phyloP scores from a whole-genome alignment of 2,329 filamentous ascomycete genomes.

The Fusarium chaquense region DNA sequence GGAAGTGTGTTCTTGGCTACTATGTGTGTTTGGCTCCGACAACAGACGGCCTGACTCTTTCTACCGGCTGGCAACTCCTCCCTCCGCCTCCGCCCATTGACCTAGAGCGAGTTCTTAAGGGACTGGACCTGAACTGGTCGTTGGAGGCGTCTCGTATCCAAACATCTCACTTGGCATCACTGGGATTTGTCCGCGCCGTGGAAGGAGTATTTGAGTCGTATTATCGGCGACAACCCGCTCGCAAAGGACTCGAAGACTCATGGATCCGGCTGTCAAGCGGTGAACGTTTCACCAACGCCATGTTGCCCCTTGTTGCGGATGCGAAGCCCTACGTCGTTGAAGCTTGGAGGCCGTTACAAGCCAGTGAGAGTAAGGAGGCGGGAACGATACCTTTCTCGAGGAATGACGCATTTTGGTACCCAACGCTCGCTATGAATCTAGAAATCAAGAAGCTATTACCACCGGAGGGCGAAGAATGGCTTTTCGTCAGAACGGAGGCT shows the following conservation, averaged over 20 bases:
- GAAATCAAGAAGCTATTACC: neutral
- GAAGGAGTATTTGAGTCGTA: neutral
- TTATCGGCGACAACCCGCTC: neutral
- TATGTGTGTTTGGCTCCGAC: neutral
- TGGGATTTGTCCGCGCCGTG: neutral
- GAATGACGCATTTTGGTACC: neutral
- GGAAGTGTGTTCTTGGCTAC: neutral
- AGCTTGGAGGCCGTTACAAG: neutral
- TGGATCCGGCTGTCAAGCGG: neutral
- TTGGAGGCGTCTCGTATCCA: neutral
- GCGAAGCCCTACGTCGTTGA: neutral
- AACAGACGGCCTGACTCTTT: neutral
- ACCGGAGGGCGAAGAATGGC: neutral
- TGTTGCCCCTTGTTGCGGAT: neutral
- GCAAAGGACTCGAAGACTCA: neutral
- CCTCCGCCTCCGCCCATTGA: neutral
- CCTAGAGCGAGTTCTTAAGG: neutral
- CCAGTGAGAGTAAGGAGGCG: rapidly evolving
- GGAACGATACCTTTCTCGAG: neutral
- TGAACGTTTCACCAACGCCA: neutral
- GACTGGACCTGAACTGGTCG: neutral
- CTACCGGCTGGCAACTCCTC: neutral
- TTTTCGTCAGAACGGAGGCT: neutral
- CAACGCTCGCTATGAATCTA: neutral
- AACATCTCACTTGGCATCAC: neutral